Percentiles rank a stretch among this genome's conserved stretches.
Evolutionary conservation across 140 eudicot species (phyloP).

Genomic region (Flaveria floridana): DNA sequence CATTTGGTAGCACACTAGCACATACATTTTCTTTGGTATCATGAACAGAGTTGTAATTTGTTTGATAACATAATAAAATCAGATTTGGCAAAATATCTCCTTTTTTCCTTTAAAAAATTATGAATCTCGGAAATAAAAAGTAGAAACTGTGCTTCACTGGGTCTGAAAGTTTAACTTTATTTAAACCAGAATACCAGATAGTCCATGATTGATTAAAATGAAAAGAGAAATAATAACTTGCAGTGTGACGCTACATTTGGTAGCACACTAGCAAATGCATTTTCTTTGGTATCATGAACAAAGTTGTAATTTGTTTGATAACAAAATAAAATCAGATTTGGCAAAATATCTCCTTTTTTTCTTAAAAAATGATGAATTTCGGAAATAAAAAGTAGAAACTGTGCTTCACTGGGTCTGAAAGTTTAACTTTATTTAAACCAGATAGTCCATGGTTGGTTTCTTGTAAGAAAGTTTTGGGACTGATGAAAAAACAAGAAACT

Average conservation of each 20-base stretch:
- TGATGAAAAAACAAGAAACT: background rate
- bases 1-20: background rate
- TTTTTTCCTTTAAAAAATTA: background rate
- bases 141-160: background rate
- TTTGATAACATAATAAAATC: background rate
- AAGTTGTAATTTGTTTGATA: slow-evolving; percentile 2
- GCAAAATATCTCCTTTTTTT: background rate
- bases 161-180: background rate
- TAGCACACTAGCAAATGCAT: background rate
- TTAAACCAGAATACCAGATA: background rate
- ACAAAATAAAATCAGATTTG: background rate
- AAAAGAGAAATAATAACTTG: background rate
- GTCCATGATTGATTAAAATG: background rate
- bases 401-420: slow-evolving; percentile 7
- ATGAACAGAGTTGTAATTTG: slow-evolving; percentile 2
- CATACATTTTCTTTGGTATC: background rate
- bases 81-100: background rate
- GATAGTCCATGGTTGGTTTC: background rate
- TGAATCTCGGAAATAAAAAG: too few relatives aligned
- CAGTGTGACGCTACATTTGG: background rate
- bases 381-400: background rate
- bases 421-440: background rate
- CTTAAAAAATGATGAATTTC: background rate
- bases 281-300: background rate
- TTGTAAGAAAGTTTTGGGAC: background rate